Evolutionary conservation across 2,329 filamentous ascomycete genomes (phyloP).

Genomic region (Nemania sp.): DNA sequence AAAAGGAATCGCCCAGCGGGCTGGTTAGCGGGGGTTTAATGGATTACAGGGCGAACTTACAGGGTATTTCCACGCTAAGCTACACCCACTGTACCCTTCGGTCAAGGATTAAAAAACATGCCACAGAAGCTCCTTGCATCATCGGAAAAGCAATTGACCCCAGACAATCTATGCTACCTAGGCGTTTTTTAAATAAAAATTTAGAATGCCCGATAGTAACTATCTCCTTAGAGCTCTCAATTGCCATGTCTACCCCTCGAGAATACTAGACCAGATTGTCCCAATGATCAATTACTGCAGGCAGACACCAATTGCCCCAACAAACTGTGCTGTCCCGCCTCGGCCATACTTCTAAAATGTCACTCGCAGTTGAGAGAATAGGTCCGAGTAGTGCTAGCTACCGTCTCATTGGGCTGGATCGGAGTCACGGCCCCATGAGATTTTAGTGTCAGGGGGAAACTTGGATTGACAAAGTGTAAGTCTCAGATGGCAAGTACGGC

Average conservation of each 20-base stretch:
- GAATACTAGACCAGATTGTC: not conserved
- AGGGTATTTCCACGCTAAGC: conserved; percentile 35
- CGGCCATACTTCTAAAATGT: conserved; percentile 25
- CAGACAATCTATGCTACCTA: not conserved
- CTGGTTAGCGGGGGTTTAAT: conserved; percentile 41
- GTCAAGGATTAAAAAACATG: conserved; percentile 40
- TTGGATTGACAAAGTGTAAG: conserved; percentile 11
- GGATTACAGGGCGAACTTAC: conserved; percentile 38
- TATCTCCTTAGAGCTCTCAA: not conserved
- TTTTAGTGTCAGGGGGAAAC: conserved; percentile 30
- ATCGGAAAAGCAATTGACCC: conserved; percentile 25
- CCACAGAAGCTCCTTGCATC: conserved; percentile 28
- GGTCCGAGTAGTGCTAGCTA: conserved; percentile 41
- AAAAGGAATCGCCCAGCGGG: conserved; percentile 40
- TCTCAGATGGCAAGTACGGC: conserved; percentile 6
- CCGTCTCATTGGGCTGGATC: conserved; percentile 31
- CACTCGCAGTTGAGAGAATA: conserved; percentile 37
- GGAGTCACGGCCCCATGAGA: conserved; percentile 39
- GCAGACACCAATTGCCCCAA: conserved; percentile 18
- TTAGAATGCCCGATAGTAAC: not conserved
- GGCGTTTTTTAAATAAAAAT: not conserved
- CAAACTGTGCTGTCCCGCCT: not conserved
- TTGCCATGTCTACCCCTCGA: not conserved
- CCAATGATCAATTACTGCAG: conserved; percentile 22
- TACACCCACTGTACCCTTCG: no score